Percentiles rank a stretch among this genome's conserved stretches.
phyloP scores from a whole-genome alignment of 306 rosid genomes.

The Neltuma alba region DNA sequence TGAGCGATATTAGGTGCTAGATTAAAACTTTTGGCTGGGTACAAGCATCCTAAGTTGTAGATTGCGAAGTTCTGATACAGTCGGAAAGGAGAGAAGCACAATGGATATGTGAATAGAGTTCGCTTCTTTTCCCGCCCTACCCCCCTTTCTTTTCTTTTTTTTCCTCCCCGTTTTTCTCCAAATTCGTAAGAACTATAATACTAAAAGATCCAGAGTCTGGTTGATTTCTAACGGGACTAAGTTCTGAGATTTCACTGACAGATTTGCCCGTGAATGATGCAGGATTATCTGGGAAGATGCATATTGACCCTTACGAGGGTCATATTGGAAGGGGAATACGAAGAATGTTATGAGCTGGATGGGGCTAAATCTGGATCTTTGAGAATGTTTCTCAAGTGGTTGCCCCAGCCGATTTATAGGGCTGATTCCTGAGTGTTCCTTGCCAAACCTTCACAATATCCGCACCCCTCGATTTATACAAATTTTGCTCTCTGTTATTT shows the following conservation, averaged over 20 bases:
- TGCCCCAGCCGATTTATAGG: slow-evolving; percentile 86
- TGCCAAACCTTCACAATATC: neutral
- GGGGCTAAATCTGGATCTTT: slow-evolving; percentile 83
- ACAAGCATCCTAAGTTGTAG: neutral
- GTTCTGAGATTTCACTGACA: slow-evolving; percentile 4
- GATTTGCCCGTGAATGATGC: slow-evolving; percentile 23
- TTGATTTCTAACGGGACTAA: neutral
- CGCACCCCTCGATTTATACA: slow-evolving; percentile 4
- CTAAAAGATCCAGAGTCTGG: neutral
- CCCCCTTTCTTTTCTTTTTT: neutral
- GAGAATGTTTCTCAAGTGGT: slow-evolving; percentile 89
- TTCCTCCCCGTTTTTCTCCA: neutral
- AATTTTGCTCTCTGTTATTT: slow-evolving; percentile 26
- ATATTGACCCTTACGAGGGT: slow-evolving; percentile 89
- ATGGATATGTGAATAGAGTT: neutral
- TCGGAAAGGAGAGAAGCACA: neutral
- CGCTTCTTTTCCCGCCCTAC: neutral
- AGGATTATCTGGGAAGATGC: slow-evolving; percentile 96
- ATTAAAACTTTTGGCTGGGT: neutral
- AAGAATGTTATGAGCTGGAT: slow-evolving; percentile 72
- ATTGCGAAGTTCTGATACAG: neutral
- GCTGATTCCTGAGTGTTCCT: slow-evolving; percentile 61
- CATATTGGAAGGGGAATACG: slow-evolving; percentile 83
- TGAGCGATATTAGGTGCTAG: neutral
- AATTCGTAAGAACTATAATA: too few species aligned